A percentile compares a stretch with the other conserved stretches of the same genome.
Conservation (phyloP, 2,329 filamentous ascomycete genomes). For the Xylaria sp. region DNA sequence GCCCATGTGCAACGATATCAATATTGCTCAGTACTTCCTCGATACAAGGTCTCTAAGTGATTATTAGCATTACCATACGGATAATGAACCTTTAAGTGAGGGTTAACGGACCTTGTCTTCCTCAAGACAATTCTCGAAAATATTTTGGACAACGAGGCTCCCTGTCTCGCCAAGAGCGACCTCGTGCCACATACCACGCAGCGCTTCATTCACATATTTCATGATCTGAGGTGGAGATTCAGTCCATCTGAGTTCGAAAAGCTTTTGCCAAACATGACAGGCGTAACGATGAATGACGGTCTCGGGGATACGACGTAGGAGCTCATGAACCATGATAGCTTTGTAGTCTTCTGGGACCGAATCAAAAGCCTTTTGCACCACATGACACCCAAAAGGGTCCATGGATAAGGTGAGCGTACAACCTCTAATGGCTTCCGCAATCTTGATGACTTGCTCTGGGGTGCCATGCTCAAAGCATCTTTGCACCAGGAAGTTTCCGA, state of each 20-base stretch:
- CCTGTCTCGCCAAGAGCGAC: conserved; percentile 97
- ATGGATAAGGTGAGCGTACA: conserved; percentile 95
- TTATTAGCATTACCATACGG: conserved; percentile 32
- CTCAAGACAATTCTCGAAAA: conserved; percentile 98
- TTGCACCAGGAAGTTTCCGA: conserved; percentile 98
- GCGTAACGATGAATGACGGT: conserved; percentile 99
- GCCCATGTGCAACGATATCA: conserved; percentile 94
- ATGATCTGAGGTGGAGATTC: conserved; percentile 97
- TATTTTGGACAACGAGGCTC: conserved; percentile 98
- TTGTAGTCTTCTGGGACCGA: conserved; percentile 98
- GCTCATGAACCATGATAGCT: conserved; percentile 97
- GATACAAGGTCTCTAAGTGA: conserved; percentile 87
- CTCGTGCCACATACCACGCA: conserved; percentile 98
- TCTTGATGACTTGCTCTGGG: conserved; percentile 91
- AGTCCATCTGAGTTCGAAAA: conserved; percentile 97
- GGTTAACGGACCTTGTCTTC: conserved; percentile 84
- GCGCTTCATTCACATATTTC: conserved; percentile 95
- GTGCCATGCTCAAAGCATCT: conserved; percentile 99
- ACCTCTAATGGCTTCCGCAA: conserved; percentile 92
- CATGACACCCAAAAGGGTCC: conserved; percentile 98
- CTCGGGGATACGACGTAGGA: conserved; percentile 93
- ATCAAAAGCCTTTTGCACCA: conserved; percentile 98
- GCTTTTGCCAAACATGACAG: conserved; percentile 99
- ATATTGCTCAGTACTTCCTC: conserved; percentile 96
- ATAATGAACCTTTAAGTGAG: not conserved